phyloP scores from a whole-genome alignment of 371 early-diverging fungal genomes.

The Gilbertella persicaria region DNA sequence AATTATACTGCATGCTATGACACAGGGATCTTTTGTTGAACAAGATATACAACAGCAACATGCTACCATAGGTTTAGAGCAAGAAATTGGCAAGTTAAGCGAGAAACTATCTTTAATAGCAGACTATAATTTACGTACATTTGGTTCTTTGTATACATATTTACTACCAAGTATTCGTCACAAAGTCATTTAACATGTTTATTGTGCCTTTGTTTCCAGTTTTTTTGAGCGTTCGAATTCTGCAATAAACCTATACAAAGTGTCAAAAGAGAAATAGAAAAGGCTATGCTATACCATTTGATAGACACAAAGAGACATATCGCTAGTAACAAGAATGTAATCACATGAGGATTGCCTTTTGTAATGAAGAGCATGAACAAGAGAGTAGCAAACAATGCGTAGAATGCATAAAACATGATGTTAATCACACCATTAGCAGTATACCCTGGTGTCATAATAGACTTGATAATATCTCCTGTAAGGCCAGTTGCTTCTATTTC shows the following conservation, averaged over 20 bases:
- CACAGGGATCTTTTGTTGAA: neutral
- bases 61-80: conserved; percentile 25
- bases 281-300: no score
- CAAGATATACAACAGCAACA: neutral
- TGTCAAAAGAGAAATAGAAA: no score
- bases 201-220: conserved; percentile 8
- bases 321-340: conserved; percentile 52
- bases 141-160: conserved; percentile 31
- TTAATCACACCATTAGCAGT: conserved; percentile 52
- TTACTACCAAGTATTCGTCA: conserved; percentile 12
- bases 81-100: conserved; percentile 28
- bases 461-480: conserved; percentile 40
- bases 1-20: conserved; percentile 4
- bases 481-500: conserved; percentile 25
- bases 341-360: conserved; percentile 56
- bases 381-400: conserved; percentile 55
- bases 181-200: neutral
- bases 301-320: conserved; percentile 55
- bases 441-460: conserved; percentile 65
- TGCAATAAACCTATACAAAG: conserved; percentile 30
- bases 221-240: conserved; percentile 19
- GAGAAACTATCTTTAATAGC: conserved; percentile 26
- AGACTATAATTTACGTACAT: conserved; percentile 34
- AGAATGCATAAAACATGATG: conserved; percentile 62
- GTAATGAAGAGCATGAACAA: conserved; percentile 42